These are phyloP conservation scores for Globisporangium uncinulatum DNA, from an alignment of 352 stramenopile species.

Conservation along the genomic window DNA sequence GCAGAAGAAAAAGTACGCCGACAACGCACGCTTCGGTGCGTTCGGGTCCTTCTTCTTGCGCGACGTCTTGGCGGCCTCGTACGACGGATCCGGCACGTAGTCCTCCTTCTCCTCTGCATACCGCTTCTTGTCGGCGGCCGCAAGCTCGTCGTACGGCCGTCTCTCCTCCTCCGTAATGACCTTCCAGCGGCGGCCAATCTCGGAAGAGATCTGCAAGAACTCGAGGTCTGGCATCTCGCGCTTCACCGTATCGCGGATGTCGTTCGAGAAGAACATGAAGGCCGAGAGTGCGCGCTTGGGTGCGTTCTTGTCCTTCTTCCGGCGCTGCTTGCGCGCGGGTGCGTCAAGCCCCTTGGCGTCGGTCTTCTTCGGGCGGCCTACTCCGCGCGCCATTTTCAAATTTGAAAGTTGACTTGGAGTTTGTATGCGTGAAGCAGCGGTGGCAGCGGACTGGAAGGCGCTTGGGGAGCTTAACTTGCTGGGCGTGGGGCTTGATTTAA, in stretches of 20 bases:
- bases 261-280: slow-evolving; percentile 91
- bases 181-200: slow-evolving; percentile 86
- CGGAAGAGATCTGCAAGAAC: slow-evolving; percentile 83
- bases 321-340: slow-evolving; percentile 69
- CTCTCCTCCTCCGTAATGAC: slow-evolving; percentile 58
- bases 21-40: slow-evolving; percentile 92
- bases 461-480: neutral
- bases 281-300: slow-evolving; percentile 86
- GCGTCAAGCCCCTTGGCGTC: slow-evolving; percentile 33
- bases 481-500: slow-evolving; percentile 52
- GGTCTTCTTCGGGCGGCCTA: slow-evolving; percentile 65
- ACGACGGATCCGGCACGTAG: slow-evolving; percentile 84
- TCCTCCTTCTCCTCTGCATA: slow-evolving; percentile 88
- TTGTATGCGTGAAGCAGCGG: slow-evolving; percentile 2
- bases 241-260: slow-evolving; percentile 88
- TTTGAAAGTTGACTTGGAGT: slow-evolving; percentile 27
- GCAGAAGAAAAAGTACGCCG: slow-evolving; percentile 94
- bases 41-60: slow-evolving; percentile 92
- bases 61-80: slow-evolving; percentile 50
- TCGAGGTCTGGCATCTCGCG: slow-evolving; percentile 80
- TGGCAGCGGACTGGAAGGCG: neutral
- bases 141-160: slow-evolving; percentile 78
- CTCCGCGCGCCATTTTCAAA: slow-evolving; percentile 57
- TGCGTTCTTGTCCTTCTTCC: slow-evolving; percentile 91
- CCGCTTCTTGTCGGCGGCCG: slow-evolving; percentile 79